Conservation (phyloP, 345 rosid genomes). For the Heritiera fomes region DNA sequence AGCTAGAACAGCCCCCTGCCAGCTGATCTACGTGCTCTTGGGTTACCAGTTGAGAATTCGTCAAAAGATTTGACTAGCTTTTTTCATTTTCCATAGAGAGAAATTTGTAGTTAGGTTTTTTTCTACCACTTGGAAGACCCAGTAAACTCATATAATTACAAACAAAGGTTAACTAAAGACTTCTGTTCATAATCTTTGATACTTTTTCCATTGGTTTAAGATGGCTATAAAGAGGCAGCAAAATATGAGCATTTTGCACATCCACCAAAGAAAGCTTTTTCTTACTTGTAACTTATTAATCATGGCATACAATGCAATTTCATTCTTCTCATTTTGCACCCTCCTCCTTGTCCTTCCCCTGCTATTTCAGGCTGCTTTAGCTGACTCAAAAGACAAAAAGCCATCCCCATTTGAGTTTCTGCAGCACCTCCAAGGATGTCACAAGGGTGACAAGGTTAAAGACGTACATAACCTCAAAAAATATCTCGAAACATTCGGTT, state of each 20-base stretch:
- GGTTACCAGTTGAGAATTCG: too few relatives aligned
- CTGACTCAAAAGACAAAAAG: not conserved
- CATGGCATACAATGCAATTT: not conserved
- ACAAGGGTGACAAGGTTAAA: not conserved
- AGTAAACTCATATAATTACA: too few relatives aligned
- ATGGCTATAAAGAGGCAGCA: not conserved
- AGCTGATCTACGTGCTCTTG: too few relatives aligned
- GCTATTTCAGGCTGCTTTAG: slow-evolving; percentile 2
- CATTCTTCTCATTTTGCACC: not conserved
- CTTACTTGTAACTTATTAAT: not conserved
- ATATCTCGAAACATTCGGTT: not conserved
- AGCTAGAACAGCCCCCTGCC: too few relatives aligned
- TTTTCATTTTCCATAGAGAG: too few relatives aligned
- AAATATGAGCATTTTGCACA: not conserved
- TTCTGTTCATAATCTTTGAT: too few relatives aligned
- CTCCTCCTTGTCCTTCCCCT: slow-evolving; percentile 3
- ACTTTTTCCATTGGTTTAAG: not conserved
- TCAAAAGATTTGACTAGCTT: too few relatives aligned
- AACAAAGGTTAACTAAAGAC: too few relatives aligned
- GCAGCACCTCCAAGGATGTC: slow-evolving; percentile 8
- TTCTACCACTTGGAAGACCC: too few relatives aligned
- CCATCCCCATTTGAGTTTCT: not conserved
- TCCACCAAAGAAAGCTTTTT: not conserved
- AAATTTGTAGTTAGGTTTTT: too few relatives aligned
- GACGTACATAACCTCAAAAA: slow-evolving; percentile 7